Evolutionary conservation across 352 stramenopile genomes (phyloP).

Genomic region (Thraustotheca clavata): DNA sequence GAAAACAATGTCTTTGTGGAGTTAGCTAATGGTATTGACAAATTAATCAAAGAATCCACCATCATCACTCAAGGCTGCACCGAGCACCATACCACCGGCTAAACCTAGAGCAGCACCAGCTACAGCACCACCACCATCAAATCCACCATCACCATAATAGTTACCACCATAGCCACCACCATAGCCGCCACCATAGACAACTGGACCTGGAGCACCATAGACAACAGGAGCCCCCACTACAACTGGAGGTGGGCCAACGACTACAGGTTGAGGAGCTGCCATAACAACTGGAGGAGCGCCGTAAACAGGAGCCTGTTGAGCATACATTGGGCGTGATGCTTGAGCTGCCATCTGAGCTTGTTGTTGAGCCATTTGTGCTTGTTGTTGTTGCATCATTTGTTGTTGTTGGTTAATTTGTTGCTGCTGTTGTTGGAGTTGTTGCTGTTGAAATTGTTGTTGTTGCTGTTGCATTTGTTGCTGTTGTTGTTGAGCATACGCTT

Average conservation of each 20-base stretch:
- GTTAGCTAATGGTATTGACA: too few relatives aligned
- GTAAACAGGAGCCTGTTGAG: not conserved
- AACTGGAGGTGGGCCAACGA: conserved; percentile 12
- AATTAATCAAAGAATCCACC: conserved; percentile 13
- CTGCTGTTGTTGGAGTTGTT: conserved; percentile 5
- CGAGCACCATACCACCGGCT: conserved; percentile 64
- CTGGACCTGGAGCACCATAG: conserved; percentile 19
- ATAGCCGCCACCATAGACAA: conserved; percentile 24
- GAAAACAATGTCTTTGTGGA: too few relatives aligned
- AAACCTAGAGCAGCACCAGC: conserved; percentile 59
- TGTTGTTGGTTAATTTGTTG: conserved; percentile 15
- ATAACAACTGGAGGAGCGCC: not conserved
- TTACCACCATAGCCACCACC: conserved; percentile 20
- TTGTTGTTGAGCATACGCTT: not conserved
- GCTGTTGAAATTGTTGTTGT: conserved; percentile 1
- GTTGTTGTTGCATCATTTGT: conserved; percentile 4
- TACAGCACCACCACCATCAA: conserved; percentile 27
- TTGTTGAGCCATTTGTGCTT: conserved; percentile 16
- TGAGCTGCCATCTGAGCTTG: conserved; percentile 12
- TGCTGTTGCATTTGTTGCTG: conserved; percentile 1
- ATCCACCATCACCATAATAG: conserved; percentile 12
- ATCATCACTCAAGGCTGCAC: conserved; percentile 29
- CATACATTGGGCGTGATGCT: conserved; percentile 15
- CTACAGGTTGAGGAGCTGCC: conserved; percentile 6
- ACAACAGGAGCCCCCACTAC: conserved; percentile 4